These are phyloP conservation scores for Ceratocystis ficicola DNA, from an alignment of 2,329 filamentous ascomycete species.

Conservation along the genomic window DNA sequence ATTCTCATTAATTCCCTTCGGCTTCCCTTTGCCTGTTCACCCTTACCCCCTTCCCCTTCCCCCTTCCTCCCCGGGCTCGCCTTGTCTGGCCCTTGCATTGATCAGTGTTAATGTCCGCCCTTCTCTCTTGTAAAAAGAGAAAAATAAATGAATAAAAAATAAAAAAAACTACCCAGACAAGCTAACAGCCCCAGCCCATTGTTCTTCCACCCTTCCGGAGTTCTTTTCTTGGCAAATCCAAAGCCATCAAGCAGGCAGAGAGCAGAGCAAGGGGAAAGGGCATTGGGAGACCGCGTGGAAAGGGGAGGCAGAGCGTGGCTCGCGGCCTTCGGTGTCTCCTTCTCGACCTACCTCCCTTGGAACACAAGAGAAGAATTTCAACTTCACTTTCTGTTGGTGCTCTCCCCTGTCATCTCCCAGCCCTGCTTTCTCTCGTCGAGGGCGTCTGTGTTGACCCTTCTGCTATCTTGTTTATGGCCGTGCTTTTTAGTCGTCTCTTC, in stretches of 20 bases:
- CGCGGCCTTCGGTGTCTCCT: background rate
- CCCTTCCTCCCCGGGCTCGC: background rate
- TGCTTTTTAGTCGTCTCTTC: background rate
- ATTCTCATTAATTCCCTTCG: too few species aligned
- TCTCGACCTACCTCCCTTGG: background rate
- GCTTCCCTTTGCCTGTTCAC: too few species aligned
- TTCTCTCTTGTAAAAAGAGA: background rate
- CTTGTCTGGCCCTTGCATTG: slow-evolving; percentile 9
- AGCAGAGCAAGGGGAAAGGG: background rate
- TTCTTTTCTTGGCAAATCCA: background rate
- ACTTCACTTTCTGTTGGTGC: slow-evolving; percentile 7
- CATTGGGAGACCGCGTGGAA: background rate
- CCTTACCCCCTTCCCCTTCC: background rate
- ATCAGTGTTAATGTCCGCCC: slow-evolving; percentile 5
- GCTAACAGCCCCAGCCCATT: background rate
- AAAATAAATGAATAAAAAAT: too few species aligned
- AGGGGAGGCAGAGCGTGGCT: background rate
- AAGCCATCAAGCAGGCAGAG: background rate
- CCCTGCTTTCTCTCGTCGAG: background rate
- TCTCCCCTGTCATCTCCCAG: slow-evolving; percentile 11
- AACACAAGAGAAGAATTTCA: background rate
- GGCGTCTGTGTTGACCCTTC: background rate
- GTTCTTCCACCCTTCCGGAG: background rate
- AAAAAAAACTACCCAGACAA: background rate
- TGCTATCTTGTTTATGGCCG: background rate